phyloP scores from a whole-genome alignment of 2,329 filamentous ascomycete species.

The Fusarium compactum region DNA sequence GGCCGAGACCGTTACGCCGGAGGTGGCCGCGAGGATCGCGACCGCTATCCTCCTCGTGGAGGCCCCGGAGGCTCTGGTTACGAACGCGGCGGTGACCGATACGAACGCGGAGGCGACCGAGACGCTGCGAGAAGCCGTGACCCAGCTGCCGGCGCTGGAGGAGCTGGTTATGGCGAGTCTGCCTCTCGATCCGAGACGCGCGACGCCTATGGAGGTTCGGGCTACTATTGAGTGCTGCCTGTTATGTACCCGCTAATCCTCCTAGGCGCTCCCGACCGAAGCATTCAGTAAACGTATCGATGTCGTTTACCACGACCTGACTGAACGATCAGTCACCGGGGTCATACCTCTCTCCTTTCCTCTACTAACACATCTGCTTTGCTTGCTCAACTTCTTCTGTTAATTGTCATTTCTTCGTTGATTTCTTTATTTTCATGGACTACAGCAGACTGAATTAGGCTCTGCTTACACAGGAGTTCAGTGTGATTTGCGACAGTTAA shows the following conservation, averaged over 20 bases:
- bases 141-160: slow-evolving; percentile 51
- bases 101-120: slow-evolving; percentile 60
- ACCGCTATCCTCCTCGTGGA: slow-evolving; percentile 56
- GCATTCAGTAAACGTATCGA: slow-evolving; percentile 40
- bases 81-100: slow-evolving; percentile 58
- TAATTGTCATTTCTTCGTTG: slow-evolving; percentile 41
- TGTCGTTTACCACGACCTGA: slow-evolving; percentile 25
- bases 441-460: slow-evolving; percentile 48
- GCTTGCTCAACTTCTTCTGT: slow-evolving; percentile 47
- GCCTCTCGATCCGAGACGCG: slow-evolving; percentile 58
- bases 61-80: slow-evolving; percentile 59
- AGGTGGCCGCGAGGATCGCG: slow-evolving; percentile 59
- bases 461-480: slow-evolving; percentile 54
- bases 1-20: slow-evolving; percentile 54
- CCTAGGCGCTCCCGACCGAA: slow-evolving; percentile 50
- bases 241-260: slow-evolving; percentile 47
- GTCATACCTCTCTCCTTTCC: slow-evolving; percentile 46
- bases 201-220: slow-evolving; percentile 59
- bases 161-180: slow-evolving; percentile 57
- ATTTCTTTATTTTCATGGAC: slow-evolving; percentile 49
- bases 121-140: slow-evolving; percentile 57
- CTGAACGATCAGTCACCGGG: slow-evolving; percentile 35
- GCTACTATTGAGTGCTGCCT: slow-evolving; percentile 37
- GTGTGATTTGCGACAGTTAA: slow-evolving; percentile 54
- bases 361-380: slow-evolving; percentile 46